A percentile compares a stretch with the other conserved stretches of the same genome.
Conservation (phyloP, 2,329 filamentous ascomycete species). For the Neofusicoccum cordaticola region DNA sequence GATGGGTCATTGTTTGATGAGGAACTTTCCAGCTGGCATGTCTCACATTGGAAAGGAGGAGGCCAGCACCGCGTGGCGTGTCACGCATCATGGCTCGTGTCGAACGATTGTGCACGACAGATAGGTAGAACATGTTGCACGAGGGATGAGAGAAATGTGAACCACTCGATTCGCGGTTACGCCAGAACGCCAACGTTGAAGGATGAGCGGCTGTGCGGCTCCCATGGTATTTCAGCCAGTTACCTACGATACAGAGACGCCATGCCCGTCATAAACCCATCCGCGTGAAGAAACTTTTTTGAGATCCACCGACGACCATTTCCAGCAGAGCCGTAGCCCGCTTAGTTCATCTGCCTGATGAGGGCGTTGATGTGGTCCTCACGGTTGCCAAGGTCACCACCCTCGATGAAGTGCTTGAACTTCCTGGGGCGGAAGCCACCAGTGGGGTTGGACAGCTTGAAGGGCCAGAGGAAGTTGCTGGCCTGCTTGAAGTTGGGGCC, state of each 20-base stretch:
- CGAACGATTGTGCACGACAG: not conserved
- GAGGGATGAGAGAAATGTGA: not conserved
- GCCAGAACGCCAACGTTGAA: constrained; percentile 15
- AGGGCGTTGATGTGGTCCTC: constrained; percentile 97
- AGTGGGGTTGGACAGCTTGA: constrained; percentile 98
- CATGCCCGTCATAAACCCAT: constrained; percentile 20
- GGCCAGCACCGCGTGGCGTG: not conserved
- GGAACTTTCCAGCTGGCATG: not conserved
- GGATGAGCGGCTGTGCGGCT: constrained; percentile 18
- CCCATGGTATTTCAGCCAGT: constrained; percentile 21
- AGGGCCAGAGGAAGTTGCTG: constrained; percentile 99
- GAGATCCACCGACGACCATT: constrained; percentile 2
- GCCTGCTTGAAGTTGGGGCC: constrained; percentile 98
- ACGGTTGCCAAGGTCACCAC: constrained; percentile 97
- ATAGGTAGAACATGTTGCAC: not conserved
- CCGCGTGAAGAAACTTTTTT: constrained; percentile 14
- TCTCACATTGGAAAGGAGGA: not conserved
- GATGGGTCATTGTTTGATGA: too few species aligned
- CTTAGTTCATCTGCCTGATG: constrained; percentile 97
- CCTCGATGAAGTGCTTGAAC: constrained; percentile 99
- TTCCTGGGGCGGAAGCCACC: constrained; percentile 95
- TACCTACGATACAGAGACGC: constrained; percentile 18
- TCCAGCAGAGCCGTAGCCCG: constrained; percentile 12
- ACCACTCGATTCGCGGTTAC: constrained; percentile 16
- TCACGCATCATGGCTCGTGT: not conserved